Evolutionary conservation across 768 basidiomycete genomes (phyloP).

Genomic region (Russula vinacea): DNA sequence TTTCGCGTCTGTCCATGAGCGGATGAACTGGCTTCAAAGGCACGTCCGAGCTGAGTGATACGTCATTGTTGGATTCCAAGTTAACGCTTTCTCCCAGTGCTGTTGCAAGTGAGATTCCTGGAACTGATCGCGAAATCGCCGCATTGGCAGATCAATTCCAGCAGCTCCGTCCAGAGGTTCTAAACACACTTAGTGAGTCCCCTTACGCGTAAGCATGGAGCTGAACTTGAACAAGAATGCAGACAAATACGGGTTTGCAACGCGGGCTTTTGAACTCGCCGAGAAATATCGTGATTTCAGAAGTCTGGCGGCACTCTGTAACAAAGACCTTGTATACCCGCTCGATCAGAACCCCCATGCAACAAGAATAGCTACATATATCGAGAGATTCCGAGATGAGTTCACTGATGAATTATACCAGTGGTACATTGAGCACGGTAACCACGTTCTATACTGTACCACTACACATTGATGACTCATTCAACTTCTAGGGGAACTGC

Average conservation of each 20-base stretch:
- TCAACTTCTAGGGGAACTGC: conserved; percentile 59
- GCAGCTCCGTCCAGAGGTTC: conserved; percentile 67
- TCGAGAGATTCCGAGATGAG: conserved; percentile 72
- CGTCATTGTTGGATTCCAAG: not conserved
- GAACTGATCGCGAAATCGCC: conserved; percentile 52
- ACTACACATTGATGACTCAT: not conserved
- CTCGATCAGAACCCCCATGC: conserved; percentile 63
- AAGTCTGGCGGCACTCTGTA: conserved; percentile 80
- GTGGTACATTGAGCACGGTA: conserved; percentile 91
- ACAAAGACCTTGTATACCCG: conserved; percentile 60
- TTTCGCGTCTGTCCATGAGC: conserved; percentile 65
- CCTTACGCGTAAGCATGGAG: not conserved
- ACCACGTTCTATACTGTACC: not conserved
- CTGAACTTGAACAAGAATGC: conserved; percentile 5
- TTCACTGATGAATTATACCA: conserved; percentile 89
- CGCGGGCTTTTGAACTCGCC: conserved; percentile 76
- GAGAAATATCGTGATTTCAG: conserved; percentile 85
- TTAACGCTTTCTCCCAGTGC: conserved; percentile 38
- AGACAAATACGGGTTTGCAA: conserved; percentile 67
- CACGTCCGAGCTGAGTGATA: conserved; percentile 29
- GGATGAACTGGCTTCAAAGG: conserved; percentile 67
- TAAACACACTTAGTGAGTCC: conserved; percentile 74
- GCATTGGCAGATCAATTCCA: conserved; percentile 66
- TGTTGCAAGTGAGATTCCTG: conserved; percentile 46
- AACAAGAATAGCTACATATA: conserved; percentile 62